These are phyloP conservation scores for Arabis alpina DNA, from an alignment of 345 rosid genomes.

Conservation along the genomic window DNA sequence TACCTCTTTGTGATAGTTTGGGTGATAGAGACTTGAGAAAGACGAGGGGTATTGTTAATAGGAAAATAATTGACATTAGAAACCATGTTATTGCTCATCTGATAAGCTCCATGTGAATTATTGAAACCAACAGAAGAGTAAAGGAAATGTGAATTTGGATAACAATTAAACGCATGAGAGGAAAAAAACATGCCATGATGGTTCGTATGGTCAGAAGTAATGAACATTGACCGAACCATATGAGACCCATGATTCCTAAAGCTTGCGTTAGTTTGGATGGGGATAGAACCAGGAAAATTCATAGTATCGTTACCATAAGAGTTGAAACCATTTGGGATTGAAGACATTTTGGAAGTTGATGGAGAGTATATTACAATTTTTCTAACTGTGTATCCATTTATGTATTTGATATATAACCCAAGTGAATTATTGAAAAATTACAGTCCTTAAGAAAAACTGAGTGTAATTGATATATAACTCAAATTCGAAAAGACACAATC, in stretches of 20 bases:
- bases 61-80: conserved; percentile 23
- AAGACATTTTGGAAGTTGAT: conserved; percentile 30
- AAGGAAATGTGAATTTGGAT: conserved; percentile 13
- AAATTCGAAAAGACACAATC: too few species aligned
- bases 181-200: conserved; percentile 27
- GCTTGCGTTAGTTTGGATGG: conserved; percentile 14
- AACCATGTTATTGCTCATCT: conserved; percentile 23
- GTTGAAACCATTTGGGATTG: conserved; percentile 14
- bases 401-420: background rate
- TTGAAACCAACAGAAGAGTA: conserved; percentile 27
- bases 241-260: conserved; percentile 12
- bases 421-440: too few species aligned
- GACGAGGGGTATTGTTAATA: conserved; percentile 10
- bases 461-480: too few species aligned
- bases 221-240: conserved; percentile 9
- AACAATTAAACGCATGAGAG: conserved; percentile 7
- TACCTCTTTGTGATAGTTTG: conserved; percentile 29
- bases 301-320: background rate
- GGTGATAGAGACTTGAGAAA: conserved; percentile 30
- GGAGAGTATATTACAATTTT: background rate
- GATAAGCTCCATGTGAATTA: conserved; percentile 13
- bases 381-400: conserved; percentile 12
- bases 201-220: conserved; percentile 26
- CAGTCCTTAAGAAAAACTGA: too few species aligned
- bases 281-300: conserved; percentile 1